These are phyloP conservation scores for Begonia fuchsioides DNA, from an alignment of 306 rosid genomes.

Conservation along the genomic window DNA sequence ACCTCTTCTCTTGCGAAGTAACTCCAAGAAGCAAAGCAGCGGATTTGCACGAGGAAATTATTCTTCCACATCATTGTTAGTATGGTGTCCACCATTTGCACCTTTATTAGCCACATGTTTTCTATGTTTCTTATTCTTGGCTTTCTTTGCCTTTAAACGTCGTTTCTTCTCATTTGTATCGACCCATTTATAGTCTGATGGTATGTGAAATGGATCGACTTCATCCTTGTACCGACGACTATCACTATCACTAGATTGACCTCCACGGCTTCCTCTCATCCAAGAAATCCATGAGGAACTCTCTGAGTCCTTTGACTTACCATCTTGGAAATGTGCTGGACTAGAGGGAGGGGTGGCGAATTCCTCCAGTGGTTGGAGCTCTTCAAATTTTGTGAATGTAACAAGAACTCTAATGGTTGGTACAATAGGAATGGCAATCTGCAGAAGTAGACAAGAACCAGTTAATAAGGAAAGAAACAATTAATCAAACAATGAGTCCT, in stretches of 20 bases:
- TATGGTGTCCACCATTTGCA: conserved; percentile 49
- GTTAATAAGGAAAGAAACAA: background rate
- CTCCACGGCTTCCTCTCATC: conserved; percentile 91
- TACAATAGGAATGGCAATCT: conserved; percentile 95
- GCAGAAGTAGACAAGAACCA: conserved; percentile 10
- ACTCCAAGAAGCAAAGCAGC: conserved; percentile 14
- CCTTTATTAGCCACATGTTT: conserved; percentile 43
- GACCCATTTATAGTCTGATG: conserved; percentile 86
- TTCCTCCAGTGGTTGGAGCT: conserved; percentile 92
- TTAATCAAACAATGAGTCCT: no score
- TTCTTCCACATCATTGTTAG: conserved; percentile 52
- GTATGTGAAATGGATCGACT: conserved; percentile 80
- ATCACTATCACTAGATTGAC: conserved; percentile 78
- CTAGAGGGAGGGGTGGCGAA: conserved; percentile 96
- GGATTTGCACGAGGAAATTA: conserved; percentile 11
- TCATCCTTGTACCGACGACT: conserved; percentile 80
- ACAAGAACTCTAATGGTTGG: conserved; percentile 91
- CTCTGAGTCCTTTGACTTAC: conserved; percentile 80
- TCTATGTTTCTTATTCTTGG: conserved; percentile 67
- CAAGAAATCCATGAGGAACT: conserved; percentile 89
- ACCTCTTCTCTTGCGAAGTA: conserved; percentile 26
- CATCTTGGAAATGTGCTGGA: conserved; percentile 91
- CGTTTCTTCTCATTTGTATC: conserved; percentile 94
- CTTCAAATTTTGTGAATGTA: conserved; percentile 94
- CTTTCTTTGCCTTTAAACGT: conserved; percentile 85